These are phyloP conservation scores for Blastobotrys peoriensis DNA, from an alignment of 805 yeast genomes.

Conservation along the genomic window DNA sequence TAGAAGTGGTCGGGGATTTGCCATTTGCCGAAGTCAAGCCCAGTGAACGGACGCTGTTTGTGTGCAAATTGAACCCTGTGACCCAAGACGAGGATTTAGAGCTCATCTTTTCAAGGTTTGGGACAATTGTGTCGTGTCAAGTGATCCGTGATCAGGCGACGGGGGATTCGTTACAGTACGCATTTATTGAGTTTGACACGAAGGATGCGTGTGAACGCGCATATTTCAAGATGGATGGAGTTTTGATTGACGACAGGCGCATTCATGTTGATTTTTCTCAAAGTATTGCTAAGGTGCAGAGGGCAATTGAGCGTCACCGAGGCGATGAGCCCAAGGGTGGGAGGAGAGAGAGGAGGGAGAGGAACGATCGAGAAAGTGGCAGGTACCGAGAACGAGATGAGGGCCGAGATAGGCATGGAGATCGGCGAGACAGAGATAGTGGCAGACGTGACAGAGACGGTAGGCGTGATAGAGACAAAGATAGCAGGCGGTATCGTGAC, in stretches of 20 bases:
- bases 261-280: slow-evolving; percentile 67
- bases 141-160: slow-evolving; percentile 44
- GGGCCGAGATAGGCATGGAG: not conserved
- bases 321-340: not conserved
- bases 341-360: not conserved
- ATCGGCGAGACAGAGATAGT: not conserved
- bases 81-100: slow-evolving; percentile 53
- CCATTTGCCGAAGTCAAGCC: slow-evolving; percentile 55
- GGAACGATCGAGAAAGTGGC: not conserved
- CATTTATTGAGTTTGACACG: slow-evolving; percentile 51
- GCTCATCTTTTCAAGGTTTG: slow-evolving; percentile 57
- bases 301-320: not conserved
- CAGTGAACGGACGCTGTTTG: slow-evolving; percentile 53
- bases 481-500: slow-evolving; percentile 19
- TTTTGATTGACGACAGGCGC: slow-evolving; percentile 56
- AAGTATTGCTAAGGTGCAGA: slow-evolving; percentile 33
- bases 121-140: slow-evolving; percentile 46
- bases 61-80: slow-evolving; percentile 57
- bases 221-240: slow-evolving; percentile 54
- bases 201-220: slow-evolving; percentile 54
- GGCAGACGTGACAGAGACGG: slow-evolving; percentile 5
- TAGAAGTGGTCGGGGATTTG: slow-evolving; percentile 60
- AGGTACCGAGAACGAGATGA: slow-evolving; percentile 1
- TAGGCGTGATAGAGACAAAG: slow-evolving; percentile 5
- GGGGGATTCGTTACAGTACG: slow-evolving; percentile 51